phyloP scores from a whole-genome alignment of 2,329 filamentous ascomycete genomes.

The Macrophomina pseudophaseolina region DNA sequence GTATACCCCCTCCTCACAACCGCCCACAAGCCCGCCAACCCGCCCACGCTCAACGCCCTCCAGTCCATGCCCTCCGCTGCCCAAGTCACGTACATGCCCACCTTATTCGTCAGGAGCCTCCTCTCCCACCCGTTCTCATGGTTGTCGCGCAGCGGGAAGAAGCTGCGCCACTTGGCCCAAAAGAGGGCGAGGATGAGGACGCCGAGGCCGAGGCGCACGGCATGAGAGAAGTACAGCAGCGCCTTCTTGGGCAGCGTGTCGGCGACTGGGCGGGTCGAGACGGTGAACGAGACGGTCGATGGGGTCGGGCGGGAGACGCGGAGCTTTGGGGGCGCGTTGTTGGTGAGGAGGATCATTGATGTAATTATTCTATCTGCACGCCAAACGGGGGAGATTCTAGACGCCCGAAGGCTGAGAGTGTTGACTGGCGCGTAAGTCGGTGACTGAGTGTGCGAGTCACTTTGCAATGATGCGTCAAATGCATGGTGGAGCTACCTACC shows the following conservation, averaged over 20 bases:
- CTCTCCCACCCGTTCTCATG: slow-evolving; percentile 1
- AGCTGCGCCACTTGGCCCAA: slow-evolving; percentile 36
- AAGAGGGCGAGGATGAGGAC: slow-evolving; percentile 46
- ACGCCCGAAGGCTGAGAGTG: too few species aligned
- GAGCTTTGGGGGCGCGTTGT: slow-evolving; percentile 20
- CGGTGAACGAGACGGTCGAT: slow-evolving; percentile 90
- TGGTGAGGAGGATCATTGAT: slow-evolving; percentile 20
- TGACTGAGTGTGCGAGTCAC: too few species aligned
- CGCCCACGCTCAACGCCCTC: slow-evolving; percentile 46
- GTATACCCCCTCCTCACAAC: slow-evolving; percentile 57
- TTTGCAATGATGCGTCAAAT: background rate
- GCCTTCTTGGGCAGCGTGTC: slow-evolving; percentile 52
- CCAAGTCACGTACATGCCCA: slow-evolving; percentile 35
- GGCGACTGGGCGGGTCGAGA: slow-evolving; percentile 73
- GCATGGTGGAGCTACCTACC: background rate
- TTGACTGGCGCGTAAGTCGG: background rate
- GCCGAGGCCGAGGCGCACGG: slow-evolving; percentile 54
- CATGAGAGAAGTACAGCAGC: slow-evolving; percentile 49
- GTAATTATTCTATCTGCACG: too few species aligned
- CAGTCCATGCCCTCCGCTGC: slow-evolving; percentile 47
- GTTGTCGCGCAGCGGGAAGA: slow-evolving; percentile 1
- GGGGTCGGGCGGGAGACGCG: slow-evolving; percentile 57
- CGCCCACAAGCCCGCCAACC: slow-evolving; percentile 48
- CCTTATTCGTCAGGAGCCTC: background rate
- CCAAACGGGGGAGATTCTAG: too few species aligned